A percentile compares a stretch with the other conserved stretches of the same genome.
Evolutionary conservation across 2,329 filamentous ascomycete species (phyloP).

Genomic region (Biscogniauxia marginata): DNA sequence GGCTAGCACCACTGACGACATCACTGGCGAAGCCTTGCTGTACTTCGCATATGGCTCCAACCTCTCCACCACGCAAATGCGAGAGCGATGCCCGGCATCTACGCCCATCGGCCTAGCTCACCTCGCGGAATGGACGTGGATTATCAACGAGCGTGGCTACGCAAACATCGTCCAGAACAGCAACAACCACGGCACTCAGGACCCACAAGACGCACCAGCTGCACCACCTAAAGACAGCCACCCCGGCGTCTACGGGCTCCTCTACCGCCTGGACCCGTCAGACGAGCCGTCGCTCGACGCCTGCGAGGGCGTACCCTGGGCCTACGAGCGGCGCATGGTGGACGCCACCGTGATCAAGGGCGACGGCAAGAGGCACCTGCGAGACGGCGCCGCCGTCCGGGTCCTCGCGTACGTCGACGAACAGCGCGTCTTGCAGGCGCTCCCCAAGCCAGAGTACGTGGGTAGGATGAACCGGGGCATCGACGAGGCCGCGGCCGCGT

Average conservation of each 20-base stretch:
- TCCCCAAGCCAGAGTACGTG: constrained; percentile 57
- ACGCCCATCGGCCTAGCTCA: constrained; percentile 56
- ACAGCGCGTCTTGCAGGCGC: constrained; percentile 35
- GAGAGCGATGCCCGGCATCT: constrained; percentile 56
- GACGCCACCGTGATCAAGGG: constrained; percentile 1
- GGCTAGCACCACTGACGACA: neutral
- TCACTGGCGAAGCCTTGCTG: constrained; percentile 25
- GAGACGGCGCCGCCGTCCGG: neutral
- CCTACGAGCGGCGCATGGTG: constrained; percentile 51
- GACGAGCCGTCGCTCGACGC: constrained; percentile 55
- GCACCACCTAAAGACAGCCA: constrained; percentile 13
- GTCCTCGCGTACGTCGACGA: constrained; percentile 63
- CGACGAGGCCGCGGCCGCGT: constrained; percentile 51
- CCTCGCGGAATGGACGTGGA: constrained; percentile 58
- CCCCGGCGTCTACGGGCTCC: constrained; percentile 54
- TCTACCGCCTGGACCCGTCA: constrained; percentile 49
- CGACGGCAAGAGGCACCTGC: constrained; percentile 16
- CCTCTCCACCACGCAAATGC: constrained; percentile 66
- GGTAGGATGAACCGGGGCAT: constrained; percentile 63
- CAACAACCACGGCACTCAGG: neutral
- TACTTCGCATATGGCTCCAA: constrained; percentile 75
- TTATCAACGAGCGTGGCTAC: constrained; percentile 66
- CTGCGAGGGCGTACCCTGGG: constrained; percentile 62
- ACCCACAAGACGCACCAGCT: neutral
- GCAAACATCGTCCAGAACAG: constrained; percentile 57